These are phyloP conservation scores for Angophora floribunda DNA, from an alignment of 345 rosid species.

Conservation along the genomic window DNA sequence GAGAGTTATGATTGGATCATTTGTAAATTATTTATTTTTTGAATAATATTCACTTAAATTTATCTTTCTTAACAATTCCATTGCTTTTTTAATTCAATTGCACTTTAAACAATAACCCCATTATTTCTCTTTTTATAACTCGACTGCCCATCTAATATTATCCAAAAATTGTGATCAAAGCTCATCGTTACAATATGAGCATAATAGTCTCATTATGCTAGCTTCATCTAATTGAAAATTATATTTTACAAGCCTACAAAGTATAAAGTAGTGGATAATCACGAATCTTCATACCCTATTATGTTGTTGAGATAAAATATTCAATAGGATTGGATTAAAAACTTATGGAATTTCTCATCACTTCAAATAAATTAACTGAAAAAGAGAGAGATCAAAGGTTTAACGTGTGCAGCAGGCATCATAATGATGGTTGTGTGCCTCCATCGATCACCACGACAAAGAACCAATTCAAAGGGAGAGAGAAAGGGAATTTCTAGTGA, in stretches of 20 bases:
- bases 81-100: not conserved
- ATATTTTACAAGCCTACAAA: not conserved
- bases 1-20: not conserved
- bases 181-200: not conserved
- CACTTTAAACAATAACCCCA: not conserved
- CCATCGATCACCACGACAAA: too few relatives aligned
- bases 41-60: not conserved
- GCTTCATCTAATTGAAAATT: not conserved
- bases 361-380: too few relatives aligned
- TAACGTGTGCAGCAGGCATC: not conserved
- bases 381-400: not conserved
- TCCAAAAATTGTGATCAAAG: not conserved
- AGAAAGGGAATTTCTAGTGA: not conserved
- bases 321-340: not conserved
- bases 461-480: not conserved
- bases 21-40: accelerated
- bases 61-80: not conserved
- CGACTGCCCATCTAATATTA: accelerated
- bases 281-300: accelerated
- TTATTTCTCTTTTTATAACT: not conserved
- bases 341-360: not conserved
- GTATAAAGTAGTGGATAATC: not conserved
- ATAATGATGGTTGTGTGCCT: too few relatives aligned
- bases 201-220: not conserved
- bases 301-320: not conserved